phyloP scores from a whole-genome alignment of 441 rosid genomes.

The Jatropha podagrica region DNA sequence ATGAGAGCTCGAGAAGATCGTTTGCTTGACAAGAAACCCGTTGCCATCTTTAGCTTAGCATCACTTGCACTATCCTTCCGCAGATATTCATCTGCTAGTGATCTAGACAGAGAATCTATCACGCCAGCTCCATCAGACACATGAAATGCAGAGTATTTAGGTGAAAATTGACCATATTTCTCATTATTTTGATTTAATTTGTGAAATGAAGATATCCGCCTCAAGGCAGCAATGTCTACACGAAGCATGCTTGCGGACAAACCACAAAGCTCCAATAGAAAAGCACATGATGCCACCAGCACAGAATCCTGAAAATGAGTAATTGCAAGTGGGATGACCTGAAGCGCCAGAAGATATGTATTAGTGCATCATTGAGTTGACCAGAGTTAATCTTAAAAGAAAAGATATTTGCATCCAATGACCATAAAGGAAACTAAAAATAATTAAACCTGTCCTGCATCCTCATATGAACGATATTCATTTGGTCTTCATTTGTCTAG shows the following conservation, averaged over 20 bases:
- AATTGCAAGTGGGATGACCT: constrained; percentile 96
- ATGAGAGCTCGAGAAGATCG: constrained; percentile 61
- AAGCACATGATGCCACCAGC: constrained; percentile 88
- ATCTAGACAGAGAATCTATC: constrained; percentile 82
- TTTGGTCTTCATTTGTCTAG: not conserved
- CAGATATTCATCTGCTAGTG: constrained; percentile 85
- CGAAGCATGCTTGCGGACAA: constrained; percentile 86
- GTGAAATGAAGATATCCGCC: constrained; percentile 81
- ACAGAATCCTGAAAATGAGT: constrained; percentile 81
- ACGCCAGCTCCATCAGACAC: constrained; percentile 59
- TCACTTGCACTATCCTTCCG: constrained; percentile 47
- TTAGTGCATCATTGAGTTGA: constrained; percentile 12
- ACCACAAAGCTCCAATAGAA: constrained; percentile 95
- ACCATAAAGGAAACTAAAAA: not conserved
- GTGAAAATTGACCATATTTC: constrained; percentile 48
- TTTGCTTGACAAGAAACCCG: constrained; percentile 35
- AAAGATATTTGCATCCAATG: not conserved
- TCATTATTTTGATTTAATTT: constrained; percentile 53
- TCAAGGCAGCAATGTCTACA: constrained; percentile 81
- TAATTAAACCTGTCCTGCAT: too few species aligned
- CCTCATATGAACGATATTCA: too few species aligned
- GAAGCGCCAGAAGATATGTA: constrained; percentile 24
- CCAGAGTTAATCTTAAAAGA: not conserved
- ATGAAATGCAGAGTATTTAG: constrained; percentile 64
- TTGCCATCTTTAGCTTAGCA: constrained; percentile 45